Evolutionary conservation across 805 yeast genomes (phyloP).

Genomic region (Metschnikowia santaceciliae): DNA sequence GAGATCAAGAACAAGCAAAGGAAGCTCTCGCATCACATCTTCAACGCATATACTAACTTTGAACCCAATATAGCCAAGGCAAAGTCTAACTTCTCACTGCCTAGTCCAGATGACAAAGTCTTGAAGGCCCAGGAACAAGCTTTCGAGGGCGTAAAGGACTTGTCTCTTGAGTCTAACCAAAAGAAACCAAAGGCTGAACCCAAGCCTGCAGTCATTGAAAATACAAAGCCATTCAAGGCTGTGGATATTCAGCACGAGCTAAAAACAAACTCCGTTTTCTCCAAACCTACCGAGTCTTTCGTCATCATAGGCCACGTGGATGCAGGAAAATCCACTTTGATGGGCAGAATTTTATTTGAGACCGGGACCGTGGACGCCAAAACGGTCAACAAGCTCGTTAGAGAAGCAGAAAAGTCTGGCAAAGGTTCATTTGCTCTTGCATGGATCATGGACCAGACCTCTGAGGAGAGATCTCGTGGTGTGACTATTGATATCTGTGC

Average conservation of each 20-base stretch:
- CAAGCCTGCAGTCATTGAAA: constrained; percentile 13
- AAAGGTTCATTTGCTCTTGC: constrained; percentile 80
- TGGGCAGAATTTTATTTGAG: constrained; percentile 71
- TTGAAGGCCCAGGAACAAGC: constrained; percentile 53
- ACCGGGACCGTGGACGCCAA: constrained; percentile 62
- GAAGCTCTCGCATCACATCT: constrained; percentile 15
- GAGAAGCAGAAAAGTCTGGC: constrained; percentile 64
- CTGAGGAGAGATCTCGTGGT: constrained; percentile 71
- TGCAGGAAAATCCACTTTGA: constrained; percentile 77
- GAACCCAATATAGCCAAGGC: constrained; percentile 38
- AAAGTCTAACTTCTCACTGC: constrained; percentile 53
- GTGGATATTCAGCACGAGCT: constrained; percentile 42
- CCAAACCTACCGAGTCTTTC: constrained; percentile 60
- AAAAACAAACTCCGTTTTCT: constrained; percentile 24
- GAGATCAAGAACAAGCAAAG: constrained; percentile 7
- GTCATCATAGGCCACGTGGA: constrained; percentile 86
- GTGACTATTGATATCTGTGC: constrained; percentile 77
- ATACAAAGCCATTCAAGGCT: constrained; percentile 41
- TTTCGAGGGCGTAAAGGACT: constrained; percentile 30
- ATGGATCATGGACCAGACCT: constrained; percentile 81
- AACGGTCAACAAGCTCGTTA: constrained; percentile 56
- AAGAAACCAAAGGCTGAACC: constrained; percentile 9
- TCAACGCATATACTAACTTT: constrained; percentile 40
- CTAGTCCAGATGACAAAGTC: constrained; percentile 81
- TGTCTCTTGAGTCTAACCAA: constrained; percentile 20